These are phyloP conservation scores for Austroboletus festivus DNA, from an alignment of 768 basidiomycete species.

Conservation along the genomic window DNA sequence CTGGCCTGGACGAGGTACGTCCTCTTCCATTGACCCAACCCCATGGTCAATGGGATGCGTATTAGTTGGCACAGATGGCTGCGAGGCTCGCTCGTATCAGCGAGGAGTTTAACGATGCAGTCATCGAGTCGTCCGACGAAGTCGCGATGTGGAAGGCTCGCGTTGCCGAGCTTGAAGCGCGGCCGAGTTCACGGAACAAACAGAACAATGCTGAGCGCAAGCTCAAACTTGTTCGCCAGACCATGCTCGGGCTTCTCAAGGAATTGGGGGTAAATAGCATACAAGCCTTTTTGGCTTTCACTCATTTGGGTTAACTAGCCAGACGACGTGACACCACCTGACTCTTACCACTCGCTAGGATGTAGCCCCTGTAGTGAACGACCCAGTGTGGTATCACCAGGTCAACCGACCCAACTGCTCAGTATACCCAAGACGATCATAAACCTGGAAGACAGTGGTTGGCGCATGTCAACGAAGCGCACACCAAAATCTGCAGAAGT, in stretches of 20 bases:
- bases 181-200: slow-evolving; percentile 29
- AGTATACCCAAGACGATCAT: slow-evolving; percentile 4
- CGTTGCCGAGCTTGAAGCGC: slow-evolving; percentile 38
- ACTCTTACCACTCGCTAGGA: slow-evolving; percentile 7
- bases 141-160: slow-evolving; percentile 24
- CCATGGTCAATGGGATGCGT: neutral
- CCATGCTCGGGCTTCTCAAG: slow-evolving; percentile 41
- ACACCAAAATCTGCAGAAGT: slow-evolving; percentile 36
- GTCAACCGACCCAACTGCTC: slow-evolving; percentile 7
- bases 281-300: neutral
- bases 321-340: slow-evolving; percentile 16
- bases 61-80: slow-evolving; percentile 27
- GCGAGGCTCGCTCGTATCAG: slow-evolving; percentile 28
- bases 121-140: slow-evolving; percentile 23
- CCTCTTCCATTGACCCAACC: neutral
- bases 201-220: slow-evolving; percentile 33
- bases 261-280: slow-evolving; percentile 36
- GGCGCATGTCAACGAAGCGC: slow-evolving; percentile 42
- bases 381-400: slow-evolving; percentile 3
- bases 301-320: slow-evolving; percentile 15
- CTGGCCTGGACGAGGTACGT: slow-evolving; percentile 30
- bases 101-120: slow-evolving; percentile 25
- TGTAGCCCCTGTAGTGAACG: slow-evolving; percentile 1
- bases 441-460: slow-evolving; percentile 25
- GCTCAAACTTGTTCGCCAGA: slow-evolving; percentile 34